These are phyloP conservation scores for Thermomucor indicae-seudaticae DNA, from an alignment of 371 early-diverging fungal species.

Conservation along the genomic window DNA sequence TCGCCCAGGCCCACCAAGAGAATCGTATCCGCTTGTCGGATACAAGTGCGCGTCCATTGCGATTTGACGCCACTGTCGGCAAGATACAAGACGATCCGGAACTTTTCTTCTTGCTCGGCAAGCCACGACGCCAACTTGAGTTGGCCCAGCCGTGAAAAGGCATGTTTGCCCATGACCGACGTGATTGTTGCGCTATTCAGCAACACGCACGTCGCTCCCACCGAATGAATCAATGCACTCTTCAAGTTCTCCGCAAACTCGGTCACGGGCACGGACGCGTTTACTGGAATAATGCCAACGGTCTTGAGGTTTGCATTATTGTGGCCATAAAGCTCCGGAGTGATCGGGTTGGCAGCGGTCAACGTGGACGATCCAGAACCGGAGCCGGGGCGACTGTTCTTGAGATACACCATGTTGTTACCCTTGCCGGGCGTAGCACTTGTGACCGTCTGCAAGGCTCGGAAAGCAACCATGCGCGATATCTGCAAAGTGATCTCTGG, in stretches of 20 bases:
- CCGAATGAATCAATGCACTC: slow-evolving; percentile 63
- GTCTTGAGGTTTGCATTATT: slow-evolving; percentile 93
- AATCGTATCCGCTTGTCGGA: slow-evolving; percentile 96
- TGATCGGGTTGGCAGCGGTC: not conserved
- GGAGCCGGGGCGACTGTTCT: no score
- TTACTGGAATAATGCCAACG: slow-evolving; percentile 89
- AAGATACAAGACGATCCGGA: slow-evolving; percentile 85
- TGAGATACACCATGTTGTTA: slow-evolving; percentile 1
- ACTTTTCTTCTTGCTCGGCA: slow-evolving; percentile 89
- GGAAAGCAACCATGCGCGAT: slow-evolving; percentile 83
- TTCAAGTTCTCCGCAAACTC: slow-evolving; percentile 86
- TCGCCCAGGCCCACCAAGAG: slow-evolving; percentile 89
- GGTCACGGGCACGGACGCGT: slow-evolving; percentile 73
- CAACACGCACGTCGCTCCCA: slow-evolving; percentile 72
- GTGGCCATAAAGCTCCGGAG: slow-evolving; percentile 53
- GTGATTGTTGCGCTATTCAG: slow-evolving; percentile 81
- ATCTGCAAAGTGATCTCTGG: slow-evolving; percentile 92
- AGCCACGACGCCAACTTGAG: slow-evolving; percentile 90
- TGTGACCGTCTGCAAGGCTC: slow-evolving; percentile 53
- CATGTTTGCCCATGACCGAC: slow-evolving; percentile 84
- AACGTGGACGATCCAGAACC: not conserved
- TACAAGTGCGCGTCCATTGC: slow-evolving; percentile 95
- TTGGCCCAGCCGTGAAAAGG: slow-evolving; percentile 86
- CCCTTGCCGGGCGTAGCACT: slow-evolving; percentile 19
- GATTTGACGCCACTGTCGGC: slow-evolving; percentile 90